Base-by-base conservation (phyloP, 2,329 filamentous ascomycete genomes). In the Gyromitra esculenta region DNA sequence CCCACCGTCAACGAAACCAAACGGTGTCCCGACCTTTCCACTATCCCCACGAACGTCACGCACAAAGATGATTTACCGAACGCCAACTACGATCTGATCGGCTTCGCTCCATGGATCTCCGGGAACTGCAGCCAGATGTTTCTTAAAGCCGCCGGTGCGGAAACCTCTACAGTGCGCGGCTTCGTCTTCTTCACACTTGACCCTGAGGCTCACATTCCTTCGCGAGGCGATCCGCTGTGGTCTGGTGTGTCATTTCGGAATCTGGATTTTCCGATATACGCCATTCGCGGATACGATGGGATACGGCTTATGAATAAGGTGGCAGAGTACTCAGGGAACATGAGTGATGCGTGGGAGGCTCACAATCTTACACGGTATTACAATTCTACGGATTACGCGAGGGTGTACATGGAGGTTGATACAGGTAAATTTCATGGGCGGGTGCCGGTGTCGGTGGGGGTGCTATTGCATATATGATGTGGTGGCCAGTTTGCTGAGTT, bases 21-120 rank as follows among this genome's bases (percentile, higher is more conserved):
- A 77, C 84, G 86, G 0, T 97, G 94, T 84, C 86, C 86, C 81
- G 85, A 89, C 15, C 84, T 88, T 52, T 83, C 87, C n/a, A 89
- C 91, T 80, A 87, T 97, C 7, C 92, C 94, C 0, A 80, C 83
- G 48, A 94, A 96, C 82, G 92, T 90, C 70, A 97, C 93, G 11
- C 89, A 91, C 15, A 77, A 88, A 80, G 83, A 84, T n/a, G 87
- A 96, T 81, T 88, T 97, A 0, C 89, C 90, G 0, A 85, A 87
- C 0, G 87, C 87, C 63, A 89, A 91, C 79, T 93, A 92, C 82
- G 89, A 91, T 71, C 21, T 94, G 66, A 89, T 97, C 80, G 94
- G 92, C 37, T 85, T 97, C 68, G 94, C 93, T 31, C 95, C 95
- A 37, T 98, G 95, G 94, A 89, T 93, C 80, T 91, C 87, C 77